Base-by-base conservation (phyloP, 148 eudicot species). In the Simmondsia chinensis region DNA sequence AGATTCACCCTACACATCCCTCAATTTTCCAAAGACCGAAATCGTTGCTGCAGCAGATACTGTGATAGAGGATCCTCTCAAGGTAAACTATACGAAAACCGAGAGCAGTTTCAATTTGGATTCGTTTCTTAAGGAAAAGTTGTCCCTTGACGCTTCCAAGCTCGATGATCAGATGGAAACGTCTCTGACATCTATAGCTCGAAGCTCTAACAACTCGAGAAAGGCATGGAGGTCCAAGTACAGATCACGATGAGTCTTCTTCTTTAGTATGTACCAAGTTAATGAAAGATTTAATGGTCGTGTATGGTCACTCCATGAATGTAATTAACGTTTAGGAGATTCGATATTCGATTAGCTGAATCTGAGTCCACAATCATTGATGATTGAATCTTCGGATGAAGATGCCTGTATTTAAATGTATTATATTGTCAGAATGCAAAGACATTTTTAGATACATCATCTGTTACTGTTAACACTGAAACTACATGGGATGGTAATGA, bases 51-150 rank as follows among this genome's bases (percentile, higher is more conserved):
- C 48, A 13, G 45, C 22, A 2, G 26, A 39, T 3, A 56, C 16
- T 12, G 39, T 9, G 6, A 35, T 33, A 6, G 64, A 60, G 21
- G 39, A 31, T 23, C 29, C 45, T 9, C 15, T 39, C 7, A 47
- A 46, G 68, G 71, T 9, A 3, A 68, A 46, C 6, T 35, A 46
- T 18, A 19, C 31, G 4, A 48, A 57, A n/a, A 61, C 42, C 4
- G 65, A 45, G 40, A 78, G 66, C 58, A 73, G 79, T 16, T 82
- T 91, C 22, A 57, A 85, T 60, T 55, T 91, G 33, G 95, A 85
- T 63, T 51, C 52, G 33, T 91, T 91, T 33, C 51, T 85, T 19
- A 58, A 59, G n/a, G 75, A 63, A 3, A 91, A 79, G 29, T 41
- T 91, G 7, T 79, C 56, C 0, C 66, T 91, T 13, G 93, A 91